phyloP scores from a whole-genome alignment of 2,329 filamentous ascomycete species.

The Acephala macrosclerotiorum region DNA sequence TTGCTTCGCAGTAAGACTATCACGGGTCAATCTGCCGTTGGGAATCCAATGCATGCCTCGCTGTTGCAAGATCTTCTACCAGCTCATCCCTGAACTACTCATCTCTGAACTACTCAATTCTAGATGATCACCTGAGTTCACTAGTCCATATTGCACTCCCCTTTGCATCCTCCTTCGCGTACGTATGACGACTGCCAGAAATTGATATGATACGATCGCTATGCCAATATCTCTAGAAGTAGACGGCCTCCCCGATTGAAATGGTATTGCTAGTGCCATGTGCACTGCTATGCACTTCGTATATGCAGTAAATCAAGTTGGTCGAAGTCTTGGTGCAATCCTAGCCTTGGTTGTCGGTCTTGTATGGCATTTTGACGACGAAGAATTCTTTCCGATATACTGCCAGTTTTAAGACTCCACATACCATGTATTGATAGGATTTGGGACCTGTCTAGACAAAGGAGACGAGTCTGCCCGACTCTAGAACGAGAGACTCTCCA shows the following conservation, averaged over 20 bases:
- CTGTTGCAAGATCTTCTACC: neutral
- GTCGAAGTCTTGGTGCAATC: neutral
- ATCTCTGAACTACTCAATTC: too few species aligned
- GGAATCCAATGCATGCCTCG: neutral
- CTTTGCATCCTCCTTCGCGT: neutral
- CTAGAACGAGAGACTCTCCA: too few species aligned
- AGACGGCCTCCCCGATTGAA: neutral
- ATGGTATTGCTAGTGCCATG: neutral
- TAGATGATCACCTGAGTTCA: neutral
- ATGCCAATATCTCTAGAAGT: neutral
- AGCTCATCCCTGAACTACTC: neutral
- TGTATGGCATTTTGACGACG: too few species aligned
- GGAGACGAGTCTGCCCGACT: too few species aligned
- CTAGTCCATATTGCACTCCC: neutral
- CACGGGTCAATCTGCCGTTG: neutral
- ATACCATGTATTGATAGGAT: too few species aligned
- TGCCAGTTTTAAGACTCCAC: too few species aligned
- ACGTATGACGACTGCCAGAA: neutral
- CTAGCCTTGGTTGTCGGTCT: too few species aligned
- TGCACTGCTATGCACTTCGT: neutral
- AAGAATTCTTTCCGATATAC: too few species aligned
- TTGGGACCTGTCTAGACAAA: too few species aligned
- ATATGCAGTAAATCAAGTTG: neutral
- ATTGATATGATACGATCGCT: neutral
- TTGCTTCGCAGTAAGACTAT: neutral